Evolutionary conservation across 2,329 filamentous ascomycete species (phyloP), one percentile per base, ranked within the genome.

Genomic region (Pseudopithomyces maydicus): DNA sequence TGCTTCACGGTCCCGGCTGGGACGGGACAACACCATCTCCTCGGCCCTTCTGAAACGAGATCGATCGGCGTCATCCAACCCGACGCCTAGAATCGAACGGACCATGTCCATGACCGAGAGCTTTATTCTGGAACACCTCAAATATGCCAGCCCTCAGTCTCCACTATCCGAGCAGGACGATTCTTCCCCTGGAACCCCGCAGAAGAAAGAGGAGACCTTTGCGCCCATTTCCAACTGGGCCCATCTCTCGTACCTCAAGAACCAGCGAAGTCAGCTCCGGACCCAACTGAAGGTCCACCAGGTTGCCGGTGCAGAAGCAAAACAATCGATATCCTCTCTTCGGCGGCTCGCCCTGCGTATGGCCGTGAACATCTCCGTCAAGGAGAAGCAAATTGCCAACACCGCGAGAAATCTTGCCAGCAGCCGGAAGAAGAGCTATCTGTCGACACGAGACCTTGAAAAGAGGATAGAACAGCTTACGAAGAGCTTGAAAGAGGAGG

Each of bases 281-380:
- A 59, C 67, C 4, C 65, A 74, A 56, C 67, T 77, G 50, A 71
- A 72, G 48, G 69, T 66, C 17, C 70, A 72, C 39, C 67, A 72
- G 55, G 54, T 71, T 29, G 74, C 74, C 7, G 67, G 70, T 35
- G 64, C 66, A 2, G 71, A 75, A 56, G 69, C 72, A 6, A 72
- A 71, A 55, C 69, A 71, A 14, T 74, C 72, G 0, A 69, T 76
- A 15, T 57, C 72, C 44, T 70, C 72, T 23, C 58, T 77, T 26
- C 69, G 74, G 36, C 68, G 73, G 33, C 64, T 76, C 36, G 74
- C 74, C 11, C 69, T 77, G 54, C 72, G 74, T 45, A 73, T 77
- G 64, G 74, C 72, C 14, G 70, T 76, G 33, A 75, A 73, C 41
- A 77, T 75, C 29, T 74, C 72, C 14, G 71, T 76, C 36, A 77